Base-by-base conservation (phyloP, 2,329 filamentous ascomycete genomes). In the Phialophora tarda region DNA sequence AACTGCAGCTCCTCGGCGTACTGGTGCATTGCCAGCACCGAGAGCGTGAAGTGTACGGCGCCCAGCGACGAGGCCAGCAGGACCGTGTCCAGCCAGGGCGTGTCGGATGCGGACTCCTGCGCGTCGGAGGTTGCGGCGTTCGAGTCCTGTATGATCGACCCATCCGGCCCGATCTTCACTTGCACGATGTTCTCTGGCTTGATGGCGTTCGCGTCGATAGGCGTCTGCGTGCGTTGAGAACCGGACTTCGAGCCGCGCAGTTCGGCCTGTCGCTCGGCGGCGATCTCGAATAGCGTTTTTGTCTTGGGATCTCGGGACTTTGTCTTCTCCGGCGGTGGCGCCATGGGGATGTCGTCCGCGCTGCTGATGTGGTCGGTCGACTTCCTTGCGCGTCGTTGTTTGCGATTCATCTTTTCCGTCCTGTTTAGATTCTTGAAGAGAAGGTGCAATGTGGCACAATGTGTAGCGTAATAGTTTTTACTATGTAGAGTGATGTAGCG, bases 1-100 rank as follows among this genome's bases (percentile, higher is more conserved):
- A 70, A 70, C 11, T 21, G 53, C n/a, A 73, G 57, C 26, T 68
- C 63, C 72, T 81, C 76, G 1, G 79, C 78, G 69, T 82, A 82
- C 71, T 82, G 81, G 70, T 82, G 79, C 14, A 80, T 78, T 1
- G 81, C 80, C 34, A 82, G 75, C 68, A 79, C 81, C 41, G 77
- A 75, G 38, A 82, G 75, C 3, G 81, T 82, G 63, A 82, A 75
- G 71, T 82, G 80, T 11, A 82, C 73, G 34, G 76, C 77, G 21
- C 79, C 78, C 23, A 82, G 75, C 0, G 80, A 78, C 6, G 80
- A 48, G 1, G 80, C 77, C 28, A 81, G 75, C 23, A 82, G 73
- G 3, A 82, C 56, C 2, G 81, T 81, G 68, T 82, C 80, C 63
- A 81, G 64, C 66, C 66, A 70, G 21, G 69, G 69, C 7, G 64